phyloP scores from a whole-genome alignment of 371 early-diverging fungal species.

The Syncephalastrum monosporum region DNA sequence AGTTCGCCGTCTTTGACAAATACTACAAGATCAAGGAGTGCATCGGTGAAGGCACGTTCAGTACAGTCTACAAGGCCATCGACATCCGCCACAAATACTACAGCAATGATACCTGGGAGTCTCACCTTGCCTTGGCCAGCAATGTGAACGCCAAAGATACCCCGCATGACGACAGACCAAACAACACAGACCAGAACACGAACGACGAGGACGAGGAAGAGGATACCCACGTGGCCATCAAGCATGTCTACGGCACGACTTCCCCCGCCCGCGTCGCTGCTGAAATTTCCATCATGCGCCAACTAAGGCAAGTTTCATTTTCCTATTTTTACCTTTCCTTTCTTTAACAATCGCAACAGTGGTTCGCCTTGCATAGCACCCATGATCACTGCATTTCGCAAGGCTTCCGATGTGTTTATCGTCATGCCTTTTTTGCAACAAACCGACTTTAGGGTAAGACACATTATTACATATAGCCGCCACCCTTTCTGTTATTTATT shows the following conservation, averaged over 20 bases:
- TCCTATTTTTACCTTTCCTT: background rate
- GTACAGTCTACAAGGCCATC: constrained; percentile 94
- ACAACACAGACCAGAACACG: constrained; percentile 7
- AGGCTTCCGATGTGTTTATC: constrained; percentile 84
- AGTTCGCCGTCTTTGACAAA: constrained; percentile 3
- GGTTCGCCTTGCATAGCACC: constrained; percentile 63
- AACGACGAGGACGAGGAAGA: background rate
- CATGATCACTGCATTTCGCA: constrained; percentile 79
- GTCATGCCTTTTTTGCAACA: constrained; percentile 90
- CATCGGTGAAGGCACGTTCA: constrained; percentile 93
- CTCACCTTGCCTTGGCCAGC: constrained; percentile 3
- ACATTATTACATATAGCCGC: too few relatives aligned
- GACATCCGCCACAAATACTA: constrained; percentile 70
- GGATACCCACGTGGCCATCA: constrained; percentile 75
- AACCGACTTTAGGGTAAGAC: constrained; percentile 80
- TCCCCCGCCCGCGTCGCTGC: constrained; percentile 84
- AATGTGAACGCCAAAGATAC: too few relatives aligned
- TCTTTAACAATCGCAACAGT: constrained; percentile 9
- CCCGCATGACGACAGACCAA: constrained; percentile 6
- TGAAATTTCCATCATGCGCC: constrained; percentile 83
- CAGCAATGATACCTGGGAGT: constrained; percentile 67
- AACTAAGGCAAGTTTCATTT: constrained; percentile 56
- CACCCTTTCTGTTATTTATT: too few relatives aligned
- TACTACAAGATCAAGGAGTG: constrained; percentile 69
- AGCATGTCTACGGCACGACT: constrained; percentile 88